Base-by-base conservation (phyloP, 306 rosid species). In the Medicago arabica region DNA sequence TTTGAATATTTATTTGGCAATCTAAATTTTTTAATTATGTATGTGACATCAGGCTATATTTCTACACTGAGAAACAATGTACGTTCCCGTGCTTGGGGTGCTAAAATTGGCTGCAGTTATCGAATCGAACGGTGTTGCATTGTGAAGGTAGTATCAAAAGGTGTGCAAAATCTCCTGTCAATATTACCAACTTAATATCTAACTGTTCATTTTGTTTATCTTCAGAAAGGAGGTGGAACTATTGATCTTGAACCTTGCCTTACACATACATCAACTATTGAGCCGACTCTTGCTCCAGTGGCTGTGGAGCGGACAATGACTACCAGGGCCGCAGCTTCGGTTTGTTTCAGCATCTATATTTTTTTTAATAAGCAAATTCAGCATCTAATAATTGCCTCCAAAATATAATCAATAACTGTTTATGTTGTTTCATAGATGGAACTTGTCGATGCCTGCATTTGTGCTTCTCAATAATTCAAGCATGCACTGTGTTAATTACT, bases 261-360 rank as follows among this genome's bases (percentile, higher is more conserved):
- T 60, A 91, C 99, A n/a, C 92, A 87, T 80, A 87, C 97, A 58
- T 92, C 99, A 77, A 82, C 96, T 38, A 86, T 92, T 76, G 99
- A 95, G 80, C 97, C 99, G 40, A 95, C 99, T 64, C 99, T 95
- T 85, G 97, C 99, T 84, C 99, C 99, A 14, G 90, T 92, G 76
- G 83, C 96, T 76, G 97, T 95, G 16, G 99, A 95, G 89, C 90
- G 99, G 79, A 89, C 97, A 53, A 92, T 95, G 85, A 95, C 99
- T 51, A 95, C 99, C 58, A 87, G 97, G 82, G 93, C 99, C 28
- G 99, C 97, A 63, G 99, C 99, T 83, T 95, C 97, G 89, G 99
- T 95, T 80, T 54, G 69, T 73, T 70, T 55, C 75, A 36, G 36
- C 73, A 82, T 85, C 81, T 81, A 41, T 25, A 1, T 25, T 3